Evolutionary conservation across 2,329 filamentous ascomycete species (phyloP), one percentile per base, ranked within the genome.

Genomic region (Cucurbitaria berberidis): DNA sequence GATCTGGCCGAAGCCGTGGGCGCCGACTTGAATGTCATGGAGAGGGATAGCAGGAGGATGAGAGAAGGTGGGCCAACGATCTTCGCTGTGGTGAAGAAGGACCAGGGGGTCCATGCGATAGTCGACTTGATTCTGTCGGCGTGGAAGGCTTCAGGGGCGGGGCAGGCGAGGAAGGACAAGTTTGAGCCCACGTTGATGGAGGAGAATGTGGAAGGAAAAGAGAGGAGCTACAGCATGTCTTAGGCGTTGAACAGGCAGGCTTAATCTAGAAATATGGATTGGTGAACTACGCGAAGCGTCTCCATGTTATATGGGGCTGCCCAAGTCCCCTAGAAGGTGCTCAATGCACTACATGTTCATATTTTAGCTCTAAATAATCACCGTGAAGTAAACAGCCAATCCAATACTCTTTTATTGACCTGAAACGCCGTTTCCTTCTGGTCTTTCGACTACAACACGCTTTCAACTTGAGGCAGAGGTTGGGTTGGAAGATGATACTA

Each of bases 51-150:
- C 13, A 83, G 91, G 66, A 93, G 93, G 83, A 99, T 99, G 86
- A 69, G 95, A 45, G 93, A 98, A 76, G 93, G 92, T 2, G 95
- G 95, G 0, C 95, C 95, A 5, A 97, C 93, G 0, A 90, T 99
- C 3, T 97, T 98, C 73, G 93, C 93, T 0, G 91, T 96, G 79
- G 93, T 99, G n/a, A 99, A 98, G 85, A 89, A 92, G 77, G 87
- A 87, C 1, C 88, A 92, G 55, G 91, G 87, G 1, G 86, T 98
- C 7, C 85, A 92, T 56, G 88, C 95, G 73, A 96, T 98, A 70
- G 86, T 96, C 15, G 89, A 90, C 63, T 76, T 98, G 77, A 90
- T 99, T 45, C 66, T 95, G 67, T 96, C 91, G 71, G 93, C 93
- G 5, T 98, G 95, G 95, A 93, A 88, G 81, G 88, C 87, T 10